Conservation (phyloP, 2,329 filamentous ascomycete species). For the Clonostachys chloroleuca region DNA sequence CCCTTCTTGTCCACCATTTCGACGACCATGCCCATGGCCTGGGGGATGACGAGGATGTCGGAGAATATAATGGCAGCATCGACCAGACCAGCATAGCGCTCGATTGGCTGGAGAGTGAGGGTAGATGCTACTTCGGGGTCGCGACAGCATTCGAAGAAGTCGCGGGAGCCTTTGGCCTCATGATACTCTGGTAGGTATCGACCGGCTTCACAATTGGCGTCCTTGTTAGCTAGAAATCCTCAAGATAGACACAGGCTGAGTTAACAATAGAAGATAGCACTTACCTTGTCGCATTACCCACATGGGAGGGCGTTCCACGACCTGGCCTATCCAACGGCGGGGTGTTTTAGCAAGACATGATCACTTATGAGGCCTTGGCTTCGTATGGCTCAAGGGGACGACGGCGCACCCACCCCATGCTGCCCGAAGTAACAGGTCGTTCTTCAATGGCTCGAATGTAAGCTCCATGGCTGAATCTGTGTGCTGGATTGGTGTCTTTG, state of each 20-base stretch:
- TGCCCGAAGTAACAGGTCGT: slow-evolving; percentile 86
- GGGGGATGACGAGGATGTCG: slow-evolving; percentile 94
- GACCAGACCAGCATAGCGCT: slow-evolving; percentile 84
- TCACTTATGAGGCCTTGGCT: not conserved
- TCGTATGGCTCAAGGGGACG: not conserved
- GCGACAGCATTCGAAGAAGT: slow-evolving; percentile 98
- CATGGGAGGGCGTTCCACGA: slow-evolving; percentile 87
- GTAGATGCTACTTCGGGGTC: slow-evolving; percentile 89
- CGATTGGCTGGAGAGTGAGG: slow-evolving; percentile 89
- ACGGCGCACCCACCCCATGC: slow-evolving; percentile 67
- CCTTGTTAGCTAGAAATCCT: no score
- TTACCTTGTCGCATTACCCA: slow-evolving; percentile 99
- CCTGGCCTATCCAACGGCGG: slow-evolving; percentile 58
- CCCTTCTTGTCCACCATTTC: slow-evolving; percentile 98
- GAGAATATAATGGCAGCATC: slow-evolving; percentile 99
- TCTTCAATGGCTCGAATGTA: slow-evolving; percentile 80
- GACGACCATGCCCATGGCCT: slow-evolving; percentile 97
- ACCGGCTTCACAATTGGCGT: slow-evolving; percentile 56
- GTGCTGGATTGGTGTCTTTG: not conserved
- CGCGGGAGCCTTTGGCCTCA: slow-evolving; percentile 80
- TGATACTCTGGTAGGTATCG: slow-evolving; percentile 98
- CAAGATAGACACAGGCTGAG: not conserved
- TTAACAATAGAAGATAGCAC: not conserved
- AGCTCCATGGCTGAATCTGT: slow-evolving; percentile 50
- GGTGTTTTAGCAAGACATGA: slow-evolving; percentile 9